Percentiles rank a stretch among this genome's conserved stretches.
Conservation (phyloP, 1,139 yeast genomes). For the Taphrina betulina region DNA sequence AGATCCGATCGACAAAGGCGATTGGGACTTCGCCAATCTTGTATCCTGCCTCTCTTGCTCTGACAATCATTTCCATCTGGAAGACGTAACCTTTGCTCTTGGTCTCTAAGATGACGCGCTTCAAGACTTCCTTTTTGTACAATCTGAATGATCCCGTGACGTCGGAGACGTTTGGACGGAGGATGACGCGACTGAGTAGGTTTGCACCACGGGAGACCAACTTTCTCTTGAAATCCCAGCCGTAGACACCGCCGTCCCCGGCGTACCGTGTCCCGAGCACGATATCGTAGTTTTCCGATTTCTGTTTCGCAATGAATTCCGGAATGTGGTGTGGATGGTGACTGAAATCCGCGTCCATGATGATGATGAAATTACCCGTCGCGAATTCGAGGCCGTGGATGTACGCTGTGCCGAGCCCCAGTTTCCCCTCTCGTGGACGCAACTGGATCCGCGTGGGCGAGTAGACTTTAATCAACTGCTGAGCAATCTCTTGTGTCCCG, state of each 20-base stretch:
- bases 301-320: constrained; percentile 67
- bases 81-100: constrained; percentile 79
- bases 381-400: constrained; percentile 74
- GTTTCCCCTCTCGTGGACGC: constrained; percentile 73
- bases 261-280: constrained; percentile 86
- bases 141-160: constrained; percentile 77
- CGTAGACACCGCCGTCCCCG: constrained; percentile 79
- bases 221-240: constrained; percentile 82
- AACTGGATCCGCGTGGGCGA: constrained; percentile 61
- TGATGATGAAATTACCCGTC: constrained; percentile 72
- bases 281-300: constrained; percentile 64
- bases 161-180: constrained; percentile 73
- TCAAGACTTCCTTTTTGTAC: constrained; percentile 68
- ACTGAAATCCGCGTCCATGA: constrained; percentile 85
- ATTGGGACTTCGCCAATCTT: constrained; percentile 79
- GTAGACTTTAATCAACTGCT: constrained; percentile 61
- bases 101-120: constrained; percentile 66
- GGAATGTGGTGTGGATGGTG: constrained; percentile 79
- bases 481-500: constrained; percentile 75
- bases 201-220: constrained; percentile 79
- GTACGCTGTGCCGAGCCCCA: constrained; percentile 77
- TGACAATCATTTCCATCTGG: constrained; percentile 85
- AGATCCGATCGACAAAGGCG: constrained; percentile 73
- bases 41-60: constrained; percentile 70
- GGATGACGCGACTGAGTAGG: constrained; percentile 68